Conservation (phyloP, 129 eudicot species). For the Escallonia rubra region DNA sequence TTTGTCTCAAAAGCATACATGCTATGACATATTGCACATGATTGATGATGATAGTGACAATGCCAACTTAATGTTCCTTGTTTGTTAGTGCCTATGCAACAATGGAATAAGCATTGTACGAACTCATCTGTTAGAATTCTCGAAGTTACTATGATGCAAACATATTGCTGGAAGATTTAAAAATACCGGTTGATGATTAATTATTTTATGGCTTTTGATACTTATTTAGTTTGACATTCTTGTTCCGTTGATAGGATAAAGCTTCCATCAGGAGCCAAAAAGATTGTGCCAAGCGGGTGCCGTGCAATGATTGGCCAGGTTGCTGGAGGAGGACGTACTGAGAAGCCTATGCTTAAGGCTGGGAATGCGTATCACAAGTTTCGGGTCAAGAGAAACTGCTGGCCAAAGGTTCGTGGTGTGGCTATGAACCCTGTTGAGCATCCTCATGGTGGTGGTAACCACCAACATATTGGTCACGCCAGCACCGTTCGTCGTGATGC, state of each 20-base stretch:
- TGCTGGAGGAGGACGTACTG: conserved; percentile 97
- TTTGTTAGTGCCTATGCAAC: no score
- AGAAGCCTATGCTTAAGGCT: conserved; percentile 80
- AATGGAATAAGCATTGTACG: no score
- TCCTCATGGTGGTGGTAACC: conserved; percentile 99
- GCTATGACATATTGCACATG: no score
- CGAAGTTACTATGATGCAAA: no score
- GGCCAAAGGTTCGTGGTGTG: conserved; percentile 99
- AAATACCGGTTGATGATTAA: no score
- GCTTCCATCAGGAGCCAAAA: conserved; percentile 91
- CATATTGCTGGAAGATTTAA: no score
- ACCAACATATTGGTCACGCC: conserved; percentile 97
- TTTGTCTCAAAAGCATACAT: no score
- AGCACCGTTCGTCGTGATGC: conserved; percentile 96
- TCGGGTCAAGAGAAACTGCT: conserved; percentile 92
- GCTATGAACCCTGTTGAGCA: conserved; percentile 99
- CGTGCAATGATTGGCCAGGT: conserved; percentile 95
- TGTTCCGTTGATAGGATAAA: conserved; percentile 42
- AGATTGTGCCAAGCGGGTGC: conserved; percentile 82
- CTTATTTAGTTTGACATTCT: neutral
- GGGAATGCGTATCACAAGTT: conserved; percentile 94
- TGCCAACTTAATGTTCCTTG: no score
- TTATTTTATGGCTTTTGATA: neutral
- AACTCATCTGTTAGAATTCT: no score
- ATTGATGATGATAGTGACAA: no score